Base-by-base conservation (phyloP, 257 asterid genomes). In the Nicotiana otophora region DNA sequence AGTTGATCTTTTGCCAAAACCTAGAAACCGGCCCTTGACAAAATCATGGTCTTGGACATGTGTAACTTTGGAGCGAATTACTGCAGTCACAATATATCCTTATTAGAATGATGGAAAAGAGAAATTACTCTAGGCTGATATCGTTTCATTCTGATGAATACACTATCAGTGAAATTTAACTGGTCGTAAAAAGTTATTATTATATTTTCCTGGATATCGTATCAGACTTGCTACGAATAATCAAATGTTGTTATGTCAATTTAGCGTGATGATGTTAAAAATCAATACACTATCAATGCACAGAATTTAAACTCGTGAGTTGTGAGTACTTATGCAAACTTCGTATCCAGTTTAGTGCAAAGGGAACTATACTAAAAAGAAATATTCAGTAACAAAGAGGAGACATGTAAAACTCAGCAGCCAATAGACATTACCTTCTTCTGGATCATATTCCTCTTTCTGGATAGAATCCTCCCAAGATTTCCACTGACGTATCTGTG, bases 11-110 rank as follows among this genome's bases (percentile, higher is more conserved):
- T 87, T 87, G 34, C 89, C 86, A 36, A 85, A 58, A 23, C 94
- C 94, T 14, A 84, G 86, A 82, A 89, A 83, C 51, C 91, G 81
- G 58, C 82, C 82, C 88, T 81, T 87, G 81, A 92, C 76, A 79
- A 91, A 92, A 79, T 84, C 92, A 76, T 92, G 90, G 30, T 90
- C 90, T 16, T 34, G 82, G 34, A 75, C 80, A 75, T 75, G 26
- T 51, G 80, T 75, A 1, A 75, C 63, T 51, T 75, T 48, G 4
- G 80, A 75, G 20, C 26, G 63, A 51, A 75, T 61, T 51, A 75
- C 80, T 75, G 80, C 80, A 75, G 63, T 14, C 10, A 51, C 26
- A 75, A 75, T 75, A 75, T 26, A 75, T 26, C 63, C 8, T 51
- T 42, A 75, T 51, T 75, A 75, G 39, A 1, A 75, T 51, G 63